Evolutionary conservation across 1,139 yeast species (phyloP), one percentile per base, ranked within the genome.

Genomic region (Debaryomyces sp.): DNA sequence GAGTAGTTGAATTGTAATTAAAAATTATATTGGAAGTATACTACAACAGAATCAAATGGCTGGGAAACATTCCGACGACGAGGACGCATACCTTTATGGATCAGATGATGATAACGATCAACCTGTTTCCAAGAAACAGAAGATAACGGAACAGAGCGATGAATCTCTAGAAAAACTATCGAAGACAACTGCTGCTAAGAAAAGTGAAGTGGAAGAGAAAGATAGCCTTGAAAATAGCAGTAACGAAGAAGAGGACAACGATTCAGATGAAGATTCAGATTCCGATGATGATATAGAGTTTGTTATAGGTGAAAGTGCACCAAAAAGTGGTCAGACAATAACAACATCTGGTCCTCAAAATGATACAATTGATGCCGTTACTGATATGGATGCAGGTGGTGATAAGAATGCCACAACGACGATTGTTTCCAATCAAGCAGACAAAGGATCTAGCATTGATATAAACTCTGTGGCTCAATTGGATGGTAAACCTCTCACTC

Each of bases 31-130:
- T 33, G 12, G n/a, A 32, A 7, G 10, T 34, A 24, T 13, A 35
- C 1, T 43, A 8, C 9, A 34, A 37, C 26, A 41, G 23, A 18
- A 15, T 33, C 23, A 29, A n/a, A 66, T 67, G 70, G 63, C 67
- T 12, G 54, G 44, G 10, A 34, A 60, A 30, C 45, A 56, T 44
- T 59, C 67, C 36, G 92, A 86, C 51, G 94, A 88, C 53, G 96
- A 89, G 57, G 96, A 90, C 63, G 94, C 87, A 45, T 90, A 84
- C 65, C 80, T 90, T 49, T 90, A 90, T 62, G 96, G 96, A 3
- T 81, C 88, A 2, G 94, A 85, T 48, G 82, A 77, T 48, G 82
- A 77, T 10, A 70, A 66, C 36, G 70, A 63, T n/a, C 60, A 50
- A 50, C 60, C 58, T 22, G 51, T 48, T 39, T 46, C 52, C 54